These are phyloP conservation scores for Amanita fuliginea DNA, from an alignment of 768 basidiomycete genomes.

Conservation along the genomic window DNA sequence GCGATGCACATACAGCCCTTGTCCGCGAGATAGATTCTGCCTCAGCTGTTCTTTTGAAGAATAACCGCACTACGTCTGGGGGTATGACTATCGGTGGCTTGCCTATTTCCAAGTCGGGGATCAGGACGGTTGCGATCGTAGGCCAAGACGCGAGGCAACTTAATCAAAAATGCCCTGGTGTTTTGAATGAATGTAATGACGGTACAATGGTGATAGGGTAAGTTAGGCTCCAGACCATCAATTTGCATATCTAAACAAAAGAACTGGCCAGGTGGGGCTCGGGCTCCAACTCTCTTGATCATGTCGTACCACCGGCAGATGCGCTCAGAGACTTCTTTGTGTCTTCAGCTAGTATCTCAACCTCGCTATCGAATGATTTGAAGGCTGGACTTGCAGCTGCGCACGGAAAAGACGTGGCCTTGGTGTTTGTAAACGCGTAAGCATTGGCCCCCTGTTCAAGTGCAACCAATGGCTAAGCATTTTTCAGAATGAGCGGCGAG, in stretches of 20 bases:
- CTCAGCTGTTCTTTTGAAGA: constrained; percentile 62
- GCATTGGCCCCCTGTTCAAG: constrained; percentile 12
- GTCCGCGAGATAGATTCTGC: constrained; percentile 54
- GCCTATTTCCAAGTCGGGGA: constrained; percentile 34
- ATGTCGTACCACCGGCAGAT: constrained; percentile 33
- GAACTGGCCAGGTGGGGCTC: constrained; percentile 31
- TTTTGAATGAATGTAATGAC: constrained; percentile 40
- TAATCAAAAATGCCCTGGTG: constrained; percentile 30
- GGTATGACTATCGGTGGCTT: constrained; percentile 28
- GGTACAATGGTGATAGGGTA: constrained; percentile 56
- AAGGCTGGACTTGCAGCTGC: constrained; percentile 28
- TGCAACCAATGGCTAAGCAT: constrained; percentile 3
- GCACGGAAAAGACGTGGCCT: constrained; percentile 38
- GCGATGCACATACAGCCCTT: constrained; percentile 34
- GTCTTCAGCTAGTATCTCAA: constrained; percentile 26
- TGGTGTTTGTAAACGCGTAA: constrained; percentile 51
- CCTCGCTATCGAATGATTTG: constrained; percentile 33
- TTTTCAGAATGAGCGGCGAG: constrained; percentile 35
- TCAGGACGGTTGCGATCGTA: constrained; percentile 46
- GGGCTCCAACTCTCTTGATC: constrained; percentile 35
- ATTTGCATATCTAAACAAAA: neutral
- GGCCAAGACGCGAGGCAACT: constrained; percentile 48
- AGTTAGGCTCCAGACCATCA: constrained; percentile 7
- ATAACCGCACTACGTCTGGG: constrained; percentile 28
- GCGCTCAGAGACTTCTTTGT: constrained; percentile 32